phyloP scores from a whole-genome alignment of 1,284 basidiomycete genomes.

The Rhodotorula sp. region DNA sequence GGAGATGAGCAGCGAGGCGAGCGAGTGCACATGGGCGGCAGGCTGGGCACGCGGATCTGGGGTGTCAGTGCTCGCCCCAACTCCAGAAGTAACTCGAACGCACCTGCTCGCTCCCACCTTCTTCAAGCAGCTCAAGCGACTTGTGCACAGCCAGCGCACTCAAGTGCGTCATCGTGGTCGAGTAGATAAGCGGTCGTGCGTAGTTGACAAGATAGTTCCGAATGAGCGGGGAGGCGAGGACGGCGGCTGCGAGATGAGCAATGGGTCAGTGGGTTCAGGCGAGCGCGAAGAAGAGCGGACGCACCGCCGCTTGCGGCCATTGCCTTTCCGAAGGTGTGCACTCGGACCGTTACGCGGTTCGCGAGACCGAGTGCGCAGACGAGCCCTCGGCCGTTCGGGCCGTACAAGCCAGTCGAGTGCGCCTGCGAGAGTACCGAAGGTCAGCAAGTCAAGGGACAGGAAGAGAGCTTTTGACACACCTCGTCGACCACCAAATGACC shows the following conservation, averaged over 20 bases:
- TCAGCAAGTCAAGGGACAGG: neutral
- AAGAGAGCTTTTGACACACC: constrained; percentile 36
- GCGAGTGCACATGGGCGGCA: constrained; percentile 46
- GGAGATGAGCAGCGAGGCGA: constrained; percentile 34
- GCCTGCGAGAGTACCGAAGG: constrained; percentile 50
- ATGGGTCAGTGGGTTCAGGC: no score
- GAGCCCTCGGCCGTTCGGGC: constrained; percentile 60
- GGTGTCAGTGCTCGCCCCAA: no score
- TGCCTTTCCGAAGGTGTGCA: constrained; percentile 67
- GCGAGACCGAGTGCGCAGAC: constrained; percentile 55
- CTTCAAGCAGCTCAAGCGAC: constrained; percentile 72
- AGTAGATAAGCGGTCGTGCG: constrained; percentile 85
- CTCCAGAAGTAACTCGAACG: no score
- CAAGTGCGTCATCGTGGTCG: constrained; percentile 71
- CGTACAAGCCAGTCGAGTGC: constrained; percentile 78
- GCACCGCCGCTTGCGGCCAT: constrained; percentile 73
- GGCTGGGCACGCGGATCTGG: no score
- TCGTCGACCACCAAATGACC: constrained; percentile 79
- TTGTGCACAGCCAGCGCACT: constrained; percentile 71
- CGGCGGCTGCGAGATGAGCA: constrained; percentile 59
- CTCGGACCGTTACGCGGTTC: constrained; percentile 56
- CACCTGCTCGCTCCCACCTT: constrained; percentile 63
- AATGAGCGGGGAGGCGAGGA: constrained; percentile 69
- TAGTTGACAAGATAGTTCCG: constrained; percentile 88
- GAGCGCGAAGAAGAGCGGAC: constrained; percentile 44